Evolutionary conservation across 2,329 filamentous ascomycete genomes (phyloP), one percentile per base, ranked within the genome.

Genomic region (Cordyceps cateniannulata): DNA sequence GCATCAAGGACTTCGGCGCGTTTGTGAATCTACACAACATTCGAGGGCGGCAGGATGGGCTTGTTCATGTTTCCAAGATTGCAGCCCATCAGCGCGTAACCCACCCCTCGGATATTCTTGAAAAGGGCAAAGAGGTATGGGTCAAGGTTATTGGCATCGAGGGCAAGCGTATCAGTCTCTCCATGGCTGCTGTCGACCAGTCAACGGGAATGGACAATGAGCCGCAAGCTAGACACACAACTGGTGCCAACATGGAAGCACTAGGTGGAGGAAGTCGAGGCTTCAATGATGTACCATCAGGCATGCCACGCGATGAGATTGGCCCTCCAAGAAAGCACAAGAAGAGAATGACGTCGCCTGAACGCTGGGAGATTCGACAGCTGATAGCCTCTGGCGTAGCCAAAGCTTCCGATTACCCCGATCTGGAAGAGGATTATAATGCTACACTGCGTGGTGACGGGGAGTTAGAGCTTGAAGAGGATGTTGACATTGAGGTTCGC

Each of bases 131-230:
- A 71, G 77, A 85, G 1, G 91, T 99, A 59, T 96, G 95, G 72
- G 91, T 98, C 67, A 99, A 99, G 73, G 88, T 99, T 25, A 80
- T 89, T 68, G 96, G 90, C 70, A 87, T 96, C 58, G 90, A 98
- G 69, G 88, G 89, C 4, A 85, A 80, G 58, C 84, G 90, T 29
- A 87, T 98, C 68, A 93, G 92, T 0, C 77, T 99, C 6, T 96
- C 93, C 0, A 97, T 99, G 93, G 96, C 96, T 70, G 93, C 97
- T 63, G 93, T 97, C 18, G 93, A 99, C 67, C 95, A 99, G 72
- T 82, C 85, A 32, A 93, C 90, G 3, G 95, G 95, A 6, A 83
- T 85, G 69, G 95, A 99, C 69, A 77, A 96, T 44, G 85, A 88
- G 32, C 91, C 93, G 0, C 86, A 93, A 64, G 83, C 84, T 62